Evolutionary conservation across 805 yeast genomes (phyloP), one percentile per base, ranked within the genome.

Genomic region (Cyberlindnera mrakii): DNA sequence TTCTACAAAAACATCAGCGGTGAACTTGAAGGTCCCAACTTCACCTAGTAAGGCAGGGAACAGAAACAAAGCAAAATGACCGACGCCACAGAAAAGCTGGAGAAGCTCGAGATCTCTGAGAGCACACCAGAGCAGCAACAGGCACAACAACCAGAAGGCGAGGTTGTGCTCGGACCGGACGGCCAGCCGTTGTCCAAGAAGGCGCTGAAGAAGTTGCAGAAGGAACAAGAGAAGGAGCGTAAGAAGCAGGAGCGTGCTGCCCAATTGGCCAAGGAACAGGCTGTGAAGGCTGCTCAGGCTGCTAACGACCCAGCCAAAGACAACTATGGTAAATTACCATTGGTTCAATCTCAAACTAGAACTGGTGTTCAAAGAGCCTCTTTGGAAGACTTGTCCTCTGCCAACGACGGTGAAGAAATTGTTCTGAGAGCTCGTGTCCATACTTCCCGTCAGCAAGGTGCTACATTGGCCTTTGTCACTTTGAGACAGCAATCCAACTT

Each of bases 191-290:
- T 88, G 54, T 83, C 95, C 45, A 93, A 93, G 68, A 93, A 90
- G 64, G 99, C 96, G 3, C 71, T 93, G 58, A 93, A 93, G 76
- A 93, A 93, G 71, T 76, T 93, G 49, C 93, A 85, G 64, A 91
- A 91, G 61, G 96, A 87, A 67, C 80, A 77, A 61, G 97, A 90
- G 68, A 91, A 91, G 72, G 95, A 83, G 53, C 80, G 76, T 60
- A 91, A 90, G 75, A 90, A 90, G 72, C 93, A 88, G 33, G 97
- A 87, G 65, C 83, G 82, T 58, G 97, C 93, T 41, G 95, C 85
- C 32, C 86, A 86, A 67, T 68, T 85, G 45, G 96, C 91, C 33
- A 84, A 83, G 66, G 95, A 90, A 49, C 90, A 83, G 52, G 81
- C 82, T 53, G 76, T 68, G 50, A 63, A 58, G 46, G 85, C 77